Base-by-base conservation (phyloP, 2,329 filamentous ascomycete species). In the Fusarium pininemorale region DNA sequence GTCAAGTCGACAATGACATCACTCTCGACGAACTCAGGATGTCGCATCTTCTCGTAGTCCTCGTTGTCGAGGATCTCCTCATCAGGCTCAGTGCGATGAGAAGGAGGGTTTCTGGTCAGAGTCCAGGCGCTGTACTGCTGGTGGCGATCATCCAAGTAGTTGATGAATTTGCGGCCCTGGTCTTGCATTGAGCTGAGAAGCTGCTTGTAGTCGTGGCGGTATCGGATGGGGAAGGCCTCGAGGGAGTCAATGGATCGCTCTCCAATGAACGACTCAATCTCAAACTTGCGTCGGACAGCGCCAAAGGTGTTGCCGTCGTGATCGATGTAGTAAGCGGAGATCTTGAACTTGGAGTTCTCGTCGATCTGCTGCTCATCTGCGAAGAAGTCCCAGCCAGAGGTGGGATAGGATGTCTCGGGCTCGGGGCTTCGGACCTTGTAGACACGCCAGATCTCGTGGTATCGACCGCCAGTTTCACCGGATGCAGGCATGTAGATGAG, bases 1-100 rank as follows among this genome's bases (percentile, higher is more conserved):
- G 78, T 79, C n/a, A 85, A 77, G 42, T 85, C 83, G 7, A 85
- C 80, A 13, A 85, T 83, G n/a, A 85, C 82, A 30, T 85, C 82
- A 51, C 82, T 83, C 63, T 85, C 82, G 5, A 85, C 80, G 22
- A 82, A 83, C 69, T 84, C 82, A 0, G 81, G 81, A 35, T 84
- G 82, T 1, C 81, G 82, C 79, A 80, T 80, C 75, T 79, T 79
- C 55, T 77, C 68, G 20, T 82, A 80, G 22, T 79, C 72, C 44
- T 79, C 77, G 13, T 74, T 74, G 1, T 80, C 64, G 13, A 83
- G 76, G 8, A 82, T 81, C 67, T 83, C 82, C 1, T 79, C 75
- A 1, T 82, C 81, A 1, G 79, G 72, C 8, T 80, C 78, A 0
- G 48, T 63, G 7, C 62, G 73, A 30, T 80, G 66, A 38, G 69